Evolutionary conservation across 2,329 filamentous ascomycete species (phyloP).

Genomic region (Fusarium virguliforme): DNA sequence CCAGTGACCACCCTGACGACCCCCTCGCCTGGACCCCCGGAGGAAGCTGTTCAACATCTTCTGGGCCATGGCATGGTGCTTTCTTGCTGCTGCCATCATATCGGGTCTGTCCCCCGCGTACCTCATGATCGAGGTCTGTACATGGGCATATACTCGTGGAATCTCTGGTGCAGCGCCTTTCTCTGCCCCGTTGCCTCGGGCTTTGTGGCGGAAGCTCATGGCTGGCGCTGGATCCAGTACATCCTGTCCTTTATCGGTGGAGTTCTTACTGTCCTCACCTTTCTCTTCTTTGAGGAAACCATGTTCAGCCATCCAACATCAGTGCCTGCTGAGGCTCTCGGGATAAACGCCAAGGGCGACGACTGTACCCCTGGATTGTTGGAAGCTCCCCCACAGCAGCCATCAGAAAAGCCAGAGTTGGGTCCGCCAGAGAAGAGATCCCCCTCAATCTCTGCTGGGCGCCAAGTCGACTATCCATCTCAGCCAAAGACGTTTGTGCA

Average conservation of each 20-base stretch:
- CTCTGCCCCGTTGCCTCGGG: constrained; percentile 46
- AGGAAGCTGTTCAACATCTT: constrained; percentile 44
- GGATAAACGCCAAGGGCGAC: not conserved
- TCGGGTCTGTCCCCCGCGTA: constrained; percentile 48
- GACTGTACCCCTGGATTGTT: constrained; percentile 19
- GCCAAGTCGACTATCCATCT: not conserved
- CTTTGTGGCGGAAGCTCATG: constrained; percentile 37
- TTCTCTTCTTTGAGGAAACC: constrained; percentile 50
- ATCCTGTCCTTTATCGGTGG: constrained; percentile 41
- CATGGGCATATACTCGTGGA: constrained; percentile 48
- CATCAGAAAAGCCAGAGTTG: not conserved
- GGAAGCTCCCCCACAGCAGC: not conserved
- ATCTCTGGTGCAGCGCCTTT: constrained; percentile 47
- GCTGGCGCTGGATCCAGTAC: constrained; percentile 49
- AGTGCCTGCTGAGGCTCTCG: not conserved
- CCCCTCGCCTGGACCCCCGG: constrained; percentile 41
- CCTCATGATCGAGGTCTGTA: constrained; percentile 48
- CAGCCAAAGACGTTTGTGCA: constrained; percentile 1
- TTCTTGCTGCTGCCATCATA: constrained; percentile 46
- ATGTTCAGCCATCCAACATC: constrained; percentile 40
- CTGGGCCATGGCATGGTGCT: constrained; percentile 49
- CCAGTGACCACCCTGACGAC: constrained; percentile 46
- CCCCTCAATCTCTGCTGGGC: not conserved
- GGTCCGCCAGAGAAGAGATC: not conserved
- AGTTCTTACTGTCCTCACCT: constrained; percentile 22